These are phyloP conservation scores for Debaryomyces psychrophilus DNA, from an alignment of 1,139 yeast species.

Conservation along the genomic window DNA sequence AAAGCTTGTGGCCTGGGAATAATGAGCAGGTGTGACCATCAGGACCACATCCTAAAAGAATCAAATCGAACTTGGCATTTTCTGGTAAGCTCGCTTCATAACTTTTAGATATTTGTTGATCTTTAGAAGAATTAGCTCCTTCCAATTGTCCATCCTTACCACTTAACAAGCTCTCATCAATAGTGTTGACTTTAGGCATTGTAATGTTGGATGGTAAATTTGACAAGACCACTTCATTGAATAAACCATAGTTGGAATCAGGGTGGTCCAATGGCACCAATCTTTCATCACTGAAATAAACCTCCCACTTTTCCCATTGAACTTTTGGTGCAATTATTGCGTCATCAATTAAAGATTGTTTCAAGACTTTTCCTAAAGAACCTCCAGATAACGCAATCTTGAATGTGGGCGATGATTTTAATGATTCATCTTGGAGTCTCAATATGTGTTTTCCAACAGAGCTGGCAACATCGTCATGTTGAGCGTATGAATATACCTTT, in stretches of 20 bases:
- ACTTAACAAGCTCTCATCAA: constrained; percentile 50
- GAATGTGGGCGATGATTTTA: constrained; percentile 49
- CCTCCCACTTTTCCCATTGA: constrained; percentile 69
- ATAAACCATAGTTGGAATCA: constrained; percentile 70
- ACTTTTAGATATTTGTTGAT: constrained; percentile 51
- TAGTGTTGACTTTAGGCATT: constrained; percentile 52
- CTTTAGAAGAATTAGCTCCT: constrained; percentile 41
- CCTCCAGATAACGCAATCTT: constrained; percentile 90
- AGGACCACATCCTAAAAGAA: constrained; percentile 76
- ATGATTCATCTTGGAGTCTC: constrained; percentile 55
- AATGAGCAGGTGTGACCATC: constrained; percentile 82
- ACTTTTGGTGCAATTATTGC: constrained; percentile 46
- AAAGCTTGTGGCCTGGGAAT: constrained; percentile 61
- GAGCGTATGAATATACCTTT: constrained; percentile 54
- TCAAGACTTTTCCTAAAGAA: constrained; percentile 76
- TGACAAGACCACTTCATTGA: constrained; percentile 58
- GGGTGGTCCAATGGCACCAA: constrained; percentile 66
- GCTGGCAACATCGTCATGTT: constrained; percentile 59
- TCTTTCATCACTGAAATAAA: constrained; percentile 74
- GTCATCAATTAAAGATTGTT: constrained; percentile 68
- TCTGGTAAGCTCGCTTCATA: constrained; percentile 52
- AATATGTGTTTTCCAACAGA: constrained; percentile 60
- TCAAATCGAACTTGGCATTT: constrained; percentile 51
- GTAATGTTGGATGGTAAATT: constrained; percentile 34
- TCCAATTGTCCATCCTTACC: constrained; percentile 49